Conservation (phyloP, 352 stramenopile species). For the Pythium oligandrum region DNA sequence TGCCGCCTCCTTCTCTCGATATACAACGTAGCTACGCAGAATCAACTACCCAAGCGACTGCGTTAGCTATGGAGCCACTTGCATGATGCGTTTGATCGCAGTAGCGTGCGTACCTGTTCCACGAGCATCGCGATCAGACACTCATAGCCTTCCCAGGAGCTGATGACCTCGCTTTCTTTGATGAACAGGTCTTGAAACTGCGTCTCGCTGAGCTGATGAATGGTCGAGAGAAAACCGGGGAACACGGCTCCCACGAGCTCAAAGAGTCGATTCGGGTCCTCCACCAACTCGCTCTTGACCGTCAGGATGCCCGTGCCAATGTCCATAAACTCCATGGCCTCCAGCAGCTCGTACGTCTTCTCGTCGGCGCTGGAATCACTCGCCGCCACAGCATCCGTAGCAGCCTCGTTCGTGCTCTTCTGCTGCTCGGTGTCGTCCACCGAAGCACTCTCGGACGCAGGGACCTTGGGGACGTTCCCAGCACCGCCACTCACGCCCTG, state of each 20-base stretch:
- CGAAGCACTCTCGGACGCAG: conserved; percentile 1
- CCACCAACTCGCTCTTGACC: conserved; percentile 80
- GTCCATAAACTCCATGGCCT: conserved; percentile 89
- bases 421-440: background rate
- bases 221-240: conserved; percentile 47
- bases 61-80: no score
- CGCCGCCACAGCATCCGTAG: conserved; percentile 1
- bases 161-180: conserved; percentile 72
- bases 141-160: conserved; percentile 79
- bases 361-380: conserved; percentile 21
- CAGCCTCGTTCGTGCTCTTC: conserved; percentile 6
- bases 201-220: conserved; percentile 55
- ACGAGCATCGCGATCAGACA: conserved; percentile 81
- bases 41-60: conserved; percentile 39
- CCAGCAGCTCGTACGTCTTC: conserved; percentile 78
- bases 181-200: conserved; percentile 76
- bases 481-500: background rate
- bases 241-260: conserved; percentile 61
- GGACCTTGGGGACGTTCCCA: conserved; percentile 3
- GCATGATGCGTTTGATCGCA: no score
- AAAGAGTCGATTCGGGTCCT: conserved; percentile 61
- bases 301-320: conserved; percentile 81
- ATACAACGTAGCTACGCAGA: conserved; percentile 60
- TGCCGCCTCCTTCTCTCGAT: conserved; percentile 62
- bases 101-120: conserved; percentile 18